phyloP scores from a whole-genome alignment of 2,329 filamentous ascomycete genomes.

The Aspergillus felis region DNA sequence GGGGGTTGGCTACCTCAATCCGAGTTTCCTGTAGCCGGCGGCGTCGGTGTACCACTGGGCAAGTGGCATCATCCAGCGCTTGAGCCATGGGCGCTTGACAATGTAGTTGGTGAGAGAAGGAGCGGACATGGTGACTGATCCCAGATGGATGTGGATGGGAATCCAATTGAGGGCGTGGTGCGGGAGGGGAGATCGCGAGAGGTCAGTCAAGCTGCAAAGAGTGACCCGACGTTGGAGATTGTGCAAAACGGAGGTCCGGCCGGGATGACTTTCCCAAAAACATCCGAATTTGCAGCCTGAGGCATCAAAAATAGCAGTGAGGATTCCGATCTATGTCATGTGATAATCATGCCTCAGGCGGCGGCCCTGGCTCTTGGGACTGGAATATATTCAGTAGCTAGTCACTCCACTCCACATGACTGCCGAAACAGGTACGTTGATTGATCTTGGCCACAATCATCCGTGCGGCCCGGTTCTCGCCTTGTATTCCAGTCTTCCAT shows the following conservation, averaged over 20 bases:
- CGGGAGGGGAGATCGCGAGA: conserved; percentile 22
- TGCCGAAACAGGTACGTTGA: conserved; percentile 8
- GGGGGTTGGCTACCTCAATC: conserved; percentile 66
- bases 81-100: conserved; percentile 80
- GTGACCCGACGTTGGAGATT: conserved; percentile 38
- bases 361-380: conserved; percentile 7
- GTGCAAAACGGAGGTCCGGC: conserved; percentile 37
- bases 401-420: conserved; percentile 20
- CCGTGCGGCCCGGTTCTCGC: conserved; percentile 10
- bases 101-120: conserved; percentile 72
- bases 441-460: conserved; percentile 12
- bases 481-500: conserved; percentile 2
- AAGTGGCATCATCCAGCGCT: conserved; percentile 72
- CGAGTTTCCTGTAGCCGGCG: conserved; percentile 88
- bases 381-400: conserved; percentile 7
- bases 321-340: conserved; percentile 15
- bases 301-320: conserved; percentile 5
- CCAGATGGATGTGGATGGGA: conserved; percentile 12
- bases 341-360: conserved; percentile 26
- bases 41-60: conserved; percentile 86
- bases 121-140: conserved; percentile 59
- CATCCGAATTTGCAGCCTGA: conserved; percentile 19
- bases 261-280: conserved; percentile 28
- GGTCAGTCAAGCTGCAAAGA: conserved; percentile 31
- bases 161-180: conserved; percentile 30